Percentiles rank a stretch among this genome's conserved stretches.
phyloP scores from a whole-genome alignment of 2,329 filamentous ascomycete species.

The Fusarium nisikadoi region DNA sequence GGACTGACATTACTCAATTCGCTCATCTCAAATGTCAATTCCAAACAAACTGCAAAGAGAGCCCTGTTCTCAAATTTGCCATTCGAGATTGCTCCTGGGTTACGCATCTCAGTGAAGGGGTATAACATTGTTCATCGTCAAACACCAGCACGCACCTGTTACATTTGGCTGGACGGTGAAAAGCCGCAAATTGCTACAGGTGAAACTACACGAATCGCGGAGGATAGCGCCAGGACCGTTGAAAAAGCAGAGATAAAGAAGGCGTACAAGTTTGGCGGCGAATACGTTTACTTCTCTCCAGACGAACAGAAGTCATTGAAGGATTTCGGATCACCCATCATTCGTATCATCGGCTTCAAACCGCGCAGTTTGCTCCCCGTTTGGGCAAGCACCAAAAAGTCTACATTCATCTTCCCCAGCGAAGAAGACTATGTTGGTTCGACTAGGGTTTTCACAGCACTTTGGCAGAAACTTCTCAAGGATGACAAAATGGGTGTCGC shows the following conservation, averaged over 20 bases:
- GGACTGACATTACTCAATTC: slow-evolving; percentile 83
- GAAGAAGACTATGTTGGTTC: slow-evolving; percentile 92
- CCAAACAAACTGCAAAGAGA: slow-evolving; percentile 86
- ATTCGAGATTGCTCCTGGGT: slow-evolving; percentile 84
- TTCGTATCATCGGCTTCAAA: slow-evolving; percentile 96
- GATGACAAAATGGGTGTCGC: slow-evolving; percentile 85
- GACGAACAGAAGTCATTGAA: slow-evolving; percentile 84
- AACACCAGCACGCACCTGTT: slow-evolving; percentile 82
- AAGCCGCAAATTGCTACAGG: slow-evolving; percentile 81
- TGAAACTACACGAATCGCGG: slow-evolving; percentile 78
- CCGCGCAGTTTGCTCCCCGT: slow-evolving; percentile 76
- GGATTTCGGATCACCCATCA: slow-evolving; percentile 82
- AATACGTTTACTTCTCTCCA: slow-evolving; percentile 84
- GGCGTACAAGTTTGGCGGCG: slow-evolving; percentile 95
- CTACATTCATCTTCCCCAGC: slow-evolving; percentile 92
- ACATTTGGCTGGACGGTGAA: slow-evolving; percentile 89
- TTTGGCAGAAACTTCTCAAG: slow-evolving; percentile 86
- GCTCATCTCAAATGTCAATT: slow-evolving; percentile 88
- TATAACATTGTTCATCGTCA: slow-evolving; percentile 91
- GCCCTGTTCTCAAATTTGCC: slow-evolving; percentile 88
- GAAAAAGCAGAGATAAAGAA: slow-evolving; percentile 87
- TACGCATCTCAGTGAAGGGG: slow-evolving; percentile 91
- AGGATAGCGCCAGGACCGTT: slow-evolving; percentile 79
- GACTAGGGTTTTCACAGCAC: slow-evolving; percentile 88
- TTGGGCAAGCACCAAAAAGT: slow-evolving; percentile 88